phyloP scores from a whole-genome alignment of 1,284 basidiomycete genomes.

The Heterobasidion parviporum region DNA sequence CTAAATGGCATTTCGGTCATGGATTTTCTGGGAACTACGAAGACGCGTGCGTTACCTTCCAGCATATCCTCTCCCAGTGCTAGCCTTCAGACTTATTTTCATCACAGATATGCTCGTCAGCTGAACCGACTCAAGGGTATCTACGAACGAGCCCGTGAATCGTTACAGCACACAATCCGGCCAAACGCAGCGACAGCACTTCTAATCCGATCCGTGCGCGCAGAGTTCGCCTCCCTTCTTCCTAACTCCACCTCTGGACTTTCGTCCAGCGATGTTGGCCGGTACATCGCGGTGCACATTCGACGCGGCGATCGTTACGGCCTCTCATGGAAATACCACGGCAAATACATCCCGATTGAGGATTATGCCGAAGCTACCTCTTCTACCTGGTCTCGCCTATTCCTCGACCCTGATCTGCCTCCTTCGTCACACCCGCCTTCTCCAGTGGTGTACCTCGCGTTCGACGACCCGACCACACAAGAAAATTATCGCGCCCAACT shows the following conservation, averaged over 20 bases:
- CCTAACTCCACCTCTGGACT: slow-evolving; percentile 13
- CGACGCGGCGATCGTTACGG: slow-evolving; percentile 50
- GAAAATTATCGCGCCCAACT: slow-evolving; percentile 34
- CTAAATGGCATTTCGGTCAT: slow-evolving; percentile 54
- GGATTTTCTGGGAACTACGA: slow-evolving; percentile 49
- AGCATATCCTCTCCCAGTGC: too few relatives aligned
- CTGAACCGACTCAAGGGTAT: slow-evolving; percentile 50
- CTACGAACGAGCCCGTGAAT: slow-evolving; percentile 35
- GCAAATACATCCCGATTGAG: slow-evolving; percentile 37
- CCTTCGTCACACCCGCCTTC: slow-evolving; percentile 13
- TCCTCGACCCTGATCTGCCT: slow-evolving; percentile 11
- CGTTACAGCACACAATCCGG: slow-evolving; percentile 43
- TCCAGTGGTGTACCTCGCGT: slow-evolving; percentile 45
- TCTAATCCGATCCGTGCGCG: slow-evolving; percentile 41
- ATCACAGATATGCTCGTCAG: slow-evolving; percentile 38
- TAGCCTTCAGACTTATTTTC: too few relatives aligned
- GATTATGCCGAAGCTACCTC: slow-evolving; percentile 38
- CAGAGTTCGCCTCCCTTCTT: slow-evolving; percentile 32
- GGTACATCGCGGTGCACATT: slow-evolving; percentile 50
- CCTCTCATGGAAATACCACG: slow-evolving; percentile 34
- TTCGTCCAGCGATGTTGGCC: slow-evolving; percentile 12
- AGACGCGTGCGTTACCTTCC: slow-evolving; percentile 39
- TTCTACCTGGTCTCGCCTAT: slow-evolving; percentile 35
- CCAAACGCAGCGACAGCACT: slow-evolving; percentile 37
- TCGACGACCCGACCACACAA: slow-evolving; percentile 42